Percentiles rank a stretch among this genome's conserved stretches.
Evolutionary conservation across 23 red algal species (phyloP).

Genomic region (Gracilaria gracilis): DNA sequence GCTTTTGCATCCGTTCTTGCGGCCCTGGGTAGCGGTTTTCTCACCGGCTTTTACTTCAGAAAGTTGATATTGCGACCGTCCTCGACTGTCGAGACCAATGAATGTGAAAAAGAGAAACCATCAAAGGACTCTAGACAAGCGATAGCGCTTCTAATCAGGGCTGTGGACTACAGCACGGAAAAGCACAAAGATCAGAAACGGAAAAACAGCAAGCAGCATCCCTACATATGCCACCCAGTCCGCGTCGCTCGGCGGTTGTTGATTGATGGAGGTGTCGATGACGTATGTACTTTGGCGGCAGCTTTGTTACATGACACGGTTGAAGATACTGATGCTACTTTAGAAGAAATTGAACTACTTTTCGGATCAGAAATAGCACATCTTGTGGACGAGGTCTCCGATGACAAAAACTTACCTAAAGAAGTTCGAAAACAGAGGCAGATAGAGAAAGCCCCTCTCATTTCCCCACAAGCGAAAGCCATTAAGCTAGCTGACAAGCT

Average conservation of each 20-base stretch:
- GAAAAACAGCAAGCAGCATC: conserved; percentile 71
- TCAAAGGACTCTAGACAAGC: background rate
- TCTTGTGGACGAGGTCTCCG: conserved; percentile 73
- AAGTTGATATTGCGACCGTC: background rate
- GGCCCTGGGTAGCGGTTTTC: background rate
- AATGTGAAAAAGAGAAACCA: background rate
- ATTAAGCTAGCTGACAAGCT: conserved; percentile 84
- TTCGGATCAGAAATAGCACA: conserved; percentile 81
- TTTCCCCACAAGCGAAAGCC: conserved; percentile 54
- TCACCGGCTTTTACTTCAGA: background rate
- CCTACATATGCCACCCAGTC: conserved; percentile 92
- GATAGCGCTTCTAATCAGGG: conserved; percentile 11
- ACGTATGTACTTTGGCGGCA: conserved; percentile 70
- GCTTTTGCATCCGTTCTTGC: conserved; percentile 6
- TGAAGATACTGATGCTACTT: conserved; percentile 88
- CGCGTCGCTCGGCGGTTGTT: conserved; percentile 69
- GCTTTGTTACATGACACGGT: conserved; percentile 92
- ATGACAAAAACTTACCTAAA: conserved; percentile 63
- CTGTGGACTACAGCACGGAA: conserved; percentile 68
- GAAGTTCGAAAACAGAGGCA: conserved; percentile 58
- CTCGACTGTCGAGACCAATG: background rate
- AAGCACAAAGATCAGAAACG: conserved; percentile 76
- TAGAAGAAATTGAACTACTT: conserved; percentile 59
- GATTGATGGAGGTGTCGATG: conserved; percentile 63
- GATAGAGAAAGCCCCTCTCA: conserved; percentile 23